Evolutionary conservation across 2,329 filamentous ascomycete species (phyloP).

Genomic region (Ilyonectria sp.): DNA sequence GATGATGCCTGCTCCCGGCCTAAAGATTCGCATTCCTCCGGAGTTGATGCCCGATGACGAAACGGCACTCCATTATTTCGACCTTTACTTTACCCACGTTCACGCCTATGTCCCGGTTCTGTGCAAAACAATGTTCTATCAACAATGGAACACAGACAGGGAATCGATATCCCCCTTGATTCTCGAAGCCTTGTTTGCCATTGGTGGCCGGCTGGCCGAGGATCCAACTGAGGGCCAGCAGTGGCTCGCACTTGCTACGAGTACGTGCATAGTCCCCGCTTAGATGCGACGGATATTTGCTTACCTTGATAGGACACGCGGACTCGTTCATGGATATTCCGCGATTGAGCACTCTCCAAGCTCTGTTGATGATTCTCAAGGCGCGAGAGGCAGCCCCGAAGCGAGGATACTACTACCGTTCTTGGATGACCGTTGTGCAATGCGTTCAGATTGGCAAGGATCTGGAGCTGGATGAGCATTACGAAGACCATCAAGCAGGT

Average conservation of each 20-base stretch:
- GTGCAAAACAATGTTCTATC: slow-evolving; percentile 85
- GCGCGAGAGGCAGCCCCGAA: slow-evolving; percentile 93
- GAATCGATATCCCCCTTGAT: slow-evolving; percentile 91
- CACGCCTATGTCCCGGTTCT: slow-evolving; percentile 95
- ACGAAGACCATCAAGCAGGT: slow-evolving; percentile 81
- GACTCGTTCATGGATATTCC: slow-evolving; percentile 95
- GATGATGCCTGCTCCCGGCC: slow-evolving; percentile 77
- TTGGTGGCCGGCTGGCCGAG: slow-evolving; percentile 86
- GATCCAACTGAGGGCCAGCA: slow-evolving; percentile 89
- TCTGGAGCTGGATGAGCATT: slow-evolving; percentile 89
- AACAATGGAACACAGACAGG: slow-evolving; percentile 89
- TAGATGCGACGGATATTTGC: slow-evolving; percentile 33
- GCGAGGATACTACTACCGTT: slow-evolving; percentile 95
- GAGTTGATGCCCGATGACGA: slow-evolving; percentile 94
- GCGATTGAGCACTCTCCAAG: slow-evolving; percentile 91
- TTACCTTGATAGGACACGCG: slow-evolving; percentile 77
- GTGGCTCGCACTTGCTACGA: slow-evolving; percentile 91
- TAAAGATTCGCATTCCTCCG: slow-evolving; percentile 88
- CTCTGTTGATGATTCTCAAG: slow-evolving; percentile 88
- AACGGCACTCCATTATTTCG: slow-evolving; percentile 86
- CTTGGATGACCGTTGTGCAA: slow-evolving; percentile 96
- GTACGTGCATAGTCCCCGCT: slow-evolving; percentile 61
- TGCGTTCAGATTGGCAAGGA: slow-evolving; percentile 95
- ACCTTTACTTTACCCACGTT: slow-evolving; percentile 90
- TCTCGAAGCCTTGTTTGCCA: slow-evolving; percentile 92